Base-by-base conservation (phyloP, 2,329 filamentous ascomycete genomes). In the Thielaviopsis musarum region DNA sequence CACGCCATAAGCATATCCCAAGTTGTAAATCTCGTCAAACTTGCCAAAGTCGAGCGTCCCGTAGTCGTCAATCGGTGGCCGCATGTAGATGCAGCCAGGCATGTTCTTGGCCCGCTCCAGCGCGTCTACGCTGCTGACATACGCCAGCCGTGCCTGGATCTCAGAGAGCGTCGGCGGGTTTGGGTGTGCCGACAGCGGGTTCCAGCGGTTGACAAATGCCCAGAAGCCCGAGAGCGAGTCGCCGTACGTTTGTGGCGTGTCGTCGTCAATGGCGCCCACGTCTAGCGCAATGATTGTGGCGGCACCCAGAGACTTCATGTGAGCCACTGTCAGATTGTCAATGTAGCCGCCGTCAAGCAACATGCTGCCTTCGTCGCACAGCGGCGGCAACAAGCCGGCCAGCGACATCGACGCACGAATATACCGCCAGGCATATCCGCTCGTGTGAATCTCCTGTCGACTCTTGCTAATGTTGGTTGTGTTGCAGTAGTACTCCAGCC, bases 401-500 rank as follows among this genome's bases (percentile, higher is more conserved):
- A 98, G 79, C 1, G 91, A 94, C 93, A 98, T 98, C 12, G 90
- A 95, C 0, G 93, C 93, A 53, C 93, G 82, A 24, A 98, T 88
- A 67, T 98, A 98, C 51, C 94, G 82, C 93, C 93, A 98, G 0
- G 93, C 91, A 67, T 98, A 98, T 15, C 93, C 93, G 62, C 87
- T 93, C 0, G 90, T 96, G 71, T 98, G 93, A 64, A 94, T 91
- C 69, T 98, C 93, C 2, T 83, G 83, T 21, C 91, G 81, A 62
- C 87, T 93, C 70, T 95, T 94, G 74, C 87, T 94, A 72, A 98
- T 97, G 70, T 97, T 98, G 45, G 94, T 98, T 0, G 93, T 97
- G 72, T 98, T 98, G 78, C 94, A 98, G 73, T 98, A 98, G 70
- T 89, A 98, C 65, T 95, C 90, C 12, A 98, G 80, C 93, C 93